Evolutionary conservation across 192 early-diverging fungal genomes (phyloP), one percentile per base, ranked within the genome.

Genomic region (Podila horticola): DNA sequence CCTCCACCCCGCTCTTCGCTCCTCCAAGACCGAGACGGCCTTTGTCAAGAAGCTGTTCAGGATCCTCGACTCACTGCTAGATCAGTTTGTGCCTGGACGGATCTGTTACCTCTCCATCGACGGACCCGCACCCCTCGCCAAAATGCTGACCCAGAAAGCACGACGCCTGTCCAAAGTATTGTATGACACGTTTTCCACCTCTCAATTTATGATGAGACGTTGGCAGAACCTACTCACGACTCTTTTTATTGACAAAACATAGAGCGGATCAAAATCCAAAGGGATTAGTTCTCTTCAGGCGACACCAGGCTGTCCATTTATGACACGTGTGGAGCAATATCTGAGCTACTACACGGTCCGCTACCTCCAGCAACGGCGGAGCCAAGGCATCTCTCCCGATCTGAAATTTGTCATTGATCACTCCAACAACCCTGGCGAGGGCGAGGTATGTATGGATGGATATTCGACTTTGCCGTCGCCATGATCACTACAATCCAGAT

Each of bases 401-500:
- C 74, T 83, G 64, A 83, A 75, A 60, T 83, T 83, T 62, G 70
- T 83, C 8, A 76, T 83, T 59, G 82, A 83, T 36, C 74, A 76
- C 50, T 75, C 82, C 4, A 76, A 72, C 64, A 76, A 75, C 20
- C 82, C 82, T 9, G 82, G 82, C 6, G 82, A 83, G 34, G 82
- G 82, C 34, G 82, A 83, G 70, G 82, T 83, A 75, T 55, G n/a
- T 17, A 24, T 22, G 6, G 22, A 2, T 0, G 22, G 6, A 55
- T 11, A 24, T 4, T 19, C 6, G n/a, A 55, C 15, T 9, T 0
- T 10, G 8, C 24, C 52, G 0, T 24, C n/a, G 17, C 12, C 9
- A 3, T n/a, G n/a, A 22, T 2, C 24, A 22, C 24, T 19, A 5
- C n/a, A n/a, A 55, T 7, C 2, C 0, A 19, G 22, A 12, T 55